Evolutionary conservation across 306 rosid genomes (phyloP).

Genomic region (Cucumis hystrix): DNA sequence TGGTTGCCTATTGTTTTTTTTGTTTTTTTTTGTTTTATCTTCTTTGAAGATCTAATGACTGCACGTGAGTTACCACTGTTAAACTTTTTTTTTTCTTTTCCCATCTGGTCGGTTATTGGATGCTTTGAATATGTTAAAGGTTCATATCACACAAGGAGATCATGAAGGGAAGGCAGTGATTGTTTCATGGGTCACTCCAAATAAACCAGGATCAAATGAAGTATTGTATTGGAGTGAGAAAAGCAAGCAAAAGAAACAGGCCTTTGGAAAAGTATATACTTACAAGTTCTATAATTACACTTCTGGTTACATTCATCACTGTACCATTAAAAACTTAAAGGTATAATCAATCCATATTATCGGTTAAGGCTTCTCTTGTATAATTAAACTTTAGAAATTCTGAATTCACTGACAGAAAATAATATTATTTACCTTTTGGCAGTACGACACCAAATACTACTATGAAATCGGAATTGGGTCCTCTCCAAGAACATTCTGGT

Average conservation of each 20-base stretch:
- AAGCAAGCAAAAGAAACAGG: constrained; percentile 13
- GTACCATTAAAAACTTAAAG: constrained; percentile 29
- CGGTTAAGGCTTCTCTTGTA: not conserved
- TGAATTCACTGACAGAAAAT: not conserved
- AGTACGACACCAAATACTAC: constrained; percentile 67
- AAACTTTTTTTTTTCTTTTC: not conserved
- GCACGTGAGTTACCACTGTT: not conserved
- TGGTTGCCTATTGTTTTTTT: not conserved
- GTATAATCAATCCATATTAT: constrained; percentile 7
- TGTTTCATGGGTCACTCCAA: constrained; percentile 56
- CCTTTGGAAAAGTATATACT: constrained; percentile 26
- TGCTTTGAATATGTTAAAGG: constrained; percentile 25
- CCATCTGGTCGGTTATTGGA: not conserved
- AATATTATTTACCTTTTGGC: not conserved
- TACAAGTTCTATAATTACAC: constrained; percentile 49
- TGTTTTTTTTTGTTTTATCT: not conserved
- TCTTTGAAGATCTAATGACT: not conserved
- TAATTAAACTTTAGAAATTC: not conserved
- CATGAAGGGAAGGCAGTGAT: constrained; percentile 51
- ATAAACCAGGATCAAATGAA: constrained; percentile 44
- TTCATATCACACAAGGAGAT: constrained; percentile 84
- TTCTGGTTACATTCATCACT: constrained; percentile 67
- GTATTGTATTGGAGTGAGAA: constrained; percentile 45
- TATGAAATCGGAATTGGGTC: constrained; percentile 57
- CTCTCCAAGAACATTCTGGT: constrained; percentile 59